Evolutionary conservation across 2,329 filamentous ascomycete species (phyloP), one percentile per base, ranked within the genome.

Genomic region (Tolypocladium tropicale): DNA sequence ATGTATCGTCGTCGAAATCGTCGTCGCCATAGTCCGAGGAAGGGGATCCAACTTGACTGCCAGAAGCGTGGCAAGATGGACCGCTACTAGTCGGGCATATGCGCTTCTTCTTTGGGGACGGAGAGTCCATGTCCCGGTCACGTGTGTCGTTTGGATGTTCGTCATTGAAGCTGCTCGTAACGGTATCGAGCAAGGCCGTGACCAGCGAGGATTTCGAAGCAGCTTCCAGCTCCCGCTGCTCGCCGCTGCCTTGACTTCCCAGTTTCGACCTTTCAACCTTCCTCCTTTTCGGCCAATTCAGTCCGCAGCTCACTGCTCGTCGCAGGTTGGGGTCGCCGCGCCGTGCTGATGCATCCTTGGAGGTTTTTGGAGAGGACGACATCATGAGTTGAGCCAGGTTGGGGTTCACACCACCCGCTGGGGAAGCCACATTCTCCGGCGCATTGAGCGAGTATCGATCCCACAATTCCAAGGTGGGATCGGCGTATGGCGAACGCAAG

Each of bases 401-500:
- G 41, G 82, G 81, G 62, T 83, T 84, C 46, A 74, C 69, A 48
- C 77, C 69, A 23, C 80, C 79, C 1, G 49, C 71, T 69, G 54
- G 71, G 62, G 59, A 77, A 70, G 16, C 74, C 67, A 54, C 71
- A 69, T 59, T 78, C 74, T 64, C 76, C 30, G 60, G 58, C 72
- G 55, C 66, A 39, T 65, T 69, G 18, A 83, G 70, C 39, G 86
- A 81, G 66, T 89, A 90, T 54, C 86, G 83, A 62, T 88, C 88
- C 89, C 89, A 93, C 2, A 92, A 71, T 60, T 92, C 87, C 34
- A 86, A 71, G 2, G 86, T 87, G 39, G 89, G 86, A 64, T 92
- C 88, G 34, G 84, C 79, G 60, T 86, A 82, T 14, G 85, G 85
- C 1, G 86, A 87, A 61, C 80, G 84, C 48, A 89, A 70, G 0